phyloP scores from a whole-genome alignment of 164 flowering plant genomes.

The Brasenia schreberi region DNA sequence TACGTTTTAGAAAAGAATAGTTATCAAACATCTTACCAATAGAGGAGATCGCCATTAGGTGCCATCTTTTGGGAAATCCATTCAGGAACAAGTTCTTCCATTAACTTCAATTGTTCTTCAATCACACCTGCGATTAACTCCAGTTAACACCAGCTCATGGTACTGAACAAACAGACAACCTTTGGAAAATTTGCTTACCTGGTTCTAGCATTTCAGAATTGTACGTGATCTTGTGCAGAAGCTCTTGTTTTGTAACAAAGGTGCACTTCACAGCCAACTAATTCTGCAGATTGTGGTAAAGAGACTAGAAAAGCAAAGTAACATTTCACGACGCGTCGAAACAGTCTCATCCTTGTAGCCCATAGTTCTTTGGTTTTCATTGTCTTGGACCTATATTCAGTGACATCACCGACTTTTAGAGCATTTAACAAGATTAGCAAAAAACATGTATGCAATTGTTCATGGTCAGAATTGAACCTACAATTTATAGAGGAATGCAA shows the following conservation, averaged over 20 bases:
- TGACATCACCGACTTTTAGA: too few relatives aligned
- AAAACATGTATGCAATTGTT: not conserved
- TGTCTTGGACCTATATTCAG: constrained; percentile 13
- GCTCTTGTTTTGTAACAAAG: constrained; percentile 60
- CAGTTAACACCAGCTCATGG: not conserved
- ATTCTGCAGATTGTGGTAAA: constrained; percentile 26
- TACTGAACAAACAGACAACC: not conserved
- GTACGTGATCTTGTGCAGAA: constrained; percentile 49
- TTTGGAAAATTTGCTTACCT: constrained; percentile 18
- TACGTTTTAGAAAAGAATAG: not conserved
- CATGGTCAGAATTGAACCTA: not conserved
- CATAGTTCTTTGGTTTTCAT: not conserved
- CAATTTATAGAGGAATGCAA: too few relatives aligned
- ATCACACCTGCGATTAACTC: constrained; percentile 27
- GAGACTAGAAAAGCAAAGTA: constrained; percentile 25
- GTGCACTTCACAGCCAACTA: constrained; percentile 26
- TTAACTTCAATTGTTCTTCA: constrained; percentile 47
- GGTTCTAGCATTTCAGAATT: constrained; percentile 29
- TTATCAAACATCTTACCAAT: constrained; percentile 19
- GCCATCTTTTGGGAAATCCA: constrained; percentile 42
- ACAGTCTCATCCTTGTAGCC: constrained; percentile 3
- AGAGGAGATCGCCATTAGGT: constrained; percentile 43
- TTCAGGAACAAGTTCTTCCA: constrained; percentile 52
- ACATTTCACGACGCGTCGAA: constrained; percentile 10
- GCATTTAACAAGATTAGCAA: not conserved